These are phyloP conservation scores for Rhododendron henanense DNA, from an alignment of 148 eudicot species.

Conservation along the genomic window DNA sequence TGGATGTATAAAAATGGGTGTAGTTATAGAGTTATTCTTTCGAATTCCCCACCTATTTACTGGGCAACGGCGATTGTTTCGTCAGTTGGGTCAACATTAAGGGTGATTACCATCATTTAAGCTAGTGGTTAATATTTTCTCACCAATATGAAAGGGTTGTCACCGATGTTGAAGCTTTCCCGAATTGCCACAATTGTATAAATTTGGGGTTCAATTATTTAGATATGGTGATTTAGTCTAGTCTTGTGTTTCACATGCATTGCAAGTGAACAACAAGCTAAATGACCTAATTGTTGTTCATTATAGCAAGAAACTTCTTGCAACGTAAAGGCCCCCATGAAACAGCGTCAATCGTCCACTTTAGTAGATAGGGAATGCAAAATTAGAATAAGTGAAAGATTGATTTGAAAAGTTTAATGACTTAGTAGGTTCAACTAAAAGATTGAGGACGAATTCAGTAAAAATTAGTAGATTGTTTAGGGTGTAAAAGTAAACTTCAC, in stretches of 20 bases:
- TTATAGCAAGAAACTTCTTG: background rate
- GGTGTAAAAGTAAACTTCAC: background rate
- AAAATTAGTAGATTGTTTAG: background rate
- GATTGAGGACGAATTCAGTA: background rate
- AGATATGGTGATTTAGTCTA: background rate
- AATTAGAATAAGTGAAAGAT: background rate
- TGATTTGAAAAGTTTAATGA: background rate
- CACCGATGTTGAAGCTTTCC: background rate
- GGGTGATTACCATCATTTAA: background rate
- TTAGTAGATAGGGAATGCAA: background rate
- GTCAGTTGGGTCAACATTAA: background rate
- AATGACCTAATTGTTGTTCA: background rate
- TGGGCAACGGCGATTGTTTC: background rate
- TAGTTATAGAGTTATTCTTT: background rate
- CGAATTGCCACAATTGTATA: background rate
- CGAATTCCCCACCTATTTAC: background rate
- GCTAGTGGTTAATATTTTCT: background rate
- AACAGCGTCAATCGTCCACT: background rate
- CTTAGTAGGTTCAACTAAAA: background rate
- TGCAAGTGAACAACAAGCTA: background rate
- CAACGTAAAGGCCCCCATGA: background rate
- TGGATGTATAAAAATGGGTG: background rate
- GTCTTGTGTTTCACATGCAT: background rate
- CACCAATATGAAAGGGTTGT: background rate
- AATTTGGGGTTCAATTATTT: background rate